phyloP scores from a whole-genome alignment of 371 early-diverging fungal genomes.

The Rhizopus sp. region DNA sequence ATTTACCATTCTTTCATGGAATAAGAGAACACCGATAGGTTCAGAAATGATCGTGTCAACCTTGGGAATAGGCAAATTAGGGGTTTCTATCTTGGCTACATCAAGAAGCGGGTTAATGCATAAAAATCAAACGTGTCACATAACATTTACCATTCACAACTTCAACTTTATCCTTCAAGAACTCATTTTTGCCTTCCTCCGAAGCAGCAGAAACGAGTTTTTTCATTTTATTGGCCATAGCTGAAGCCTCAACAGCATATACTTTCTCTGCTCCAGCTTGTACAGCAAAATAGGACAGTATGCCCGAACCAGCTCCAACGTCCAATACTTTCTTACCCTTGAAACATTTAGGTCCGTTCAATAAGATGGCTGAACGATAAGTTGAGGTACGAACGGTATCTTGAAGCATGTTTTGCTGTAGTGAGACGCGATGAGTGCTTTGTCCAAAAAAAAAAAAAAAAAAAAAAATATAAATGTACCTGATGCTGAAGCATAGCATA shows the following conservation, averaged over 20 bases:
- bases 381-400: constrained; percentile 93
- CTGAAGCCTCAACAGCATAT: constrained; percentile 96
- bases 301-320: constrained; percentile 95
- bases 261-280: constrained; percentile 91
- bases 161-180: constrained; percentile 76
- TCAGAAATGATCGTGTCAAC: constrained; percentile 97
- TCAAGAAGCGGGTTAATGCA: neutral
- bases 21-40: constrained; percentile 94
- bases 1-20: constrained; percentile 90
- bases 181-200: constrained; percentile 67
- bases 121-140: neutral
- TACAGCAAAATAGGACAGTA: constrained; percentile 93
- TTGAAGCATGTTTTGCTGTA: constrained; percentile 96
- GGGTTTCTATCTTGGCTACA: constrained; percentile 86
- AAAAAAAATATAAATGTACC: constrained; percentile 51
- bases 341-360: constrained; percentile 76
- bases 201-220: constrained; percentile 71
- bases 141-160: constrained; percentile 74
- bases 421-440: neutral
- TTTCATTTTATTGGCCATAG: constrained; percentile 90
- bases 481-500: constrained; percentile 96
- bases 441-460: neutral
- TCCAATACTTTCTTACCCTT: constrained; percentile 87
- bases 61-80: constrained; percentile 64
- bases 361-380: constrained; percentile 89